Conservation (phyloP, 441 rosid species). For the Gossypium trilobum region DNA sequence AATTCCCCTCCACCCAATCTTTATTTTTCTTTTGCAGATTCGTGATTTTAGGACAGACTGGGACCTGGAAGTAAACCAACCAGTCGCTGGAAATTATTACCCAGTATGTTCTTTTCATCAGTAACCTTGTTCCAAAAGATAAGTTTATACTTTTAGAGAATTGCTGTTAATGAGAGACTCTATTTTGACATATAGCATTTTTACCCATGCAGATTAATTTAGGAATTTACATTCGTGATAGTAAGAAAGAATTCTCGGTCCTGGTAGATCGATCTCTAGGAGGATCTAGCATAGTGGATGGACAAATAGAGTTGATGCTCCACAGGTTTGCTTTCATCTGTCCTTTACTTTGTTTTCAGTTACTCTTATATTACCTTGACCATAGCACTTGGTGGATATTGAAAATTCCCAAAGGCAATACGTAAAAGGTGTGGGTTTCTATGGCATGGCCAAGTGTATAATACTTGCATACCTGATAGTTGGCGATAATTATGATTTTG, state of each 20-base stretch:
- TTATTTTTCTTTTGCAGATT: slow-evolving; percentile 42
- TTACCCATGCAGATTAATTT: slow-evolving; percentile 61
- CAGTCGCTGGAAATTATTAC: slow-evolving; percentile 91
- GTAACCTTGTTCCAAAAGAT: background rate
- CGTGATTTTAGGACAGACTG: slow-evolving; percentile 90
- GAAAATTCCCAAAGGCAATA: background rate
- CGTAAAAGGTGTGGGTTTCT: background rate
- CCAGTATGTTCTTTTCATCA: slow-evolving; percentile 48
- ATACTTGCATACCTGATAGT: slow-evolving; percentile 1
- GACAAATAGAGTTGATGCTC: slow-evolving; percentile 92
- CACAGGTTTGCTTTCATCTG: slow-evolving; percentile 49
- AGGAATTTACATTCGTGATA: slow-evolving; percentile 76
- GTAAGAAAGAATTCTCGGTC: slow-evolving; percentile 65
- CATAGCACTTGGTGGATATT: background rate
- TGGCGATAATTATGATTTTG: background rate
- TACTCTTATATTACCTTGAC: background rate
- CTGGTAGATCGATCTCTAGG: slow-evolving; percentile 87
- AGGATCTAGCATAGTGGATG: slow-evolving; percentile 83
- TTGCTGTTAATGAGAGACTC: background rate
- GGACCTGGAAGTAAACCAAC: slow-evolving; percentile 89
- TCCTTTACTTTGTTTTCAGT: slow-evolving; percentile 1
- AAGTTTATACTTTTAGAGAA: background rate
- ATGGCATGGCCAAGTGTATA: background rate
- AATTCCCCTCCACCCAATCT: background rate
- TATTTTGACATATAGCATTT: background rate